Conservation (phyloP, 2,329 filamentous ascomycete genomes). For the Paracoccidioides lutzii region DNA sequence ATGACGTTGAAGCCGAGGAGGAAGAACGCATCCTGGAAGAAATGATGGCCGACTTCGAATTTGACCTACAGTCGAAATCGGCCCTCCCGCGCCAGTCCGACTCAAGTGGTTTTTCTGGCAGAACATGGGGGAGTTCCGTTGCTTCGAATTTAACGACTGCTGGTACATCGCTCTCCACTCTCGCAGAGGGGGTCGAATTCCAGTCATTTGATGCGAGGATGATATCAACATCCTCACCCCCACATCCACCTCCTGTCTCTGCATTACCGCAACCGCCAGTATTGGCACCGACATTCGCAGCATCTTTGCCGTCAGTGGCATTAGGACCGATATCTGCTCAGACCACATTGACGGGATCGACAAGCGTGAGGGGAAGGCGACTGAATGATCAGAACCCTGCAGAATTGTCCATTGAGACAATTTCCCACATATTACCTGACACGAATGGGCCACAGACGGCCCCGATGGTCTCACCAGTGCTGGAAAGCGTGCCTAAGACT, state of each 20-base stretch:
- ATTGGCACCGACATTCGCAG: slow-evolving; percentile 12
- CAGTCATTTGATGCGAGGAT: slow-evolving; percentile 19
- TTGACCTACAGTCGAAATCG: slow-evolving; percentile 55
- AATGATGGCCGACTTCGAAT: slow-evolving; percentile 77
- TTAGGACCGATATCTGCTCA: slow-evolving; percentile 13
- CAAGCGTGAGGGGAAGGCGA: slow-evolving; percentile 58
- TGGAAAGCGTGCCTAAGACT: slow-evolving; percentile 19
- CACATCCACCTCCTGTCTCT: slow-evolving; percentile 5
- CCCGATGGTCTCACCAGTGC: slow-evolving; percentile 18
- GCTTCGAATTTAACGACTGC: slow-evolving; percentile 59
- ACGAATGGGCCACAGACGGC: slow-evolving; percentile 17
- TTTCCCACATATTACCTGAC: slow-evolving; percentile 17
- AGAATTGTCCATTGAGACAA: slow-evolving; percentile 81
- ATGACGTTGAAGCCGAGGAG: slow-evolving; percentile 56
- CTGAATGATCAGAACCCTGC: slow-evolving; percentile 69
- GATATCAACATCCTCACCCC: slow-evolving; percentile 18
- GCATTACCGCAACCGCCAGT: slow-evolving; percentile 30
- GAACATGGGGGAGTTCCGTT: slow-evolving; percentile 69
- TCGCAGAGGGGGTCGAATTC: slow-evolving; percentile 48
- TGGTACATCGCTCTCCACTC: slow-evolving; percentile 56
- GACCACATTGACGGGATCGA: slow-evolving; percentile 25
- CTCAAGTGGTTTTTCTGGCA: slow-evolving; percentile 64
- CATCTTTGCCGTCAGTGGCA: slow-evolving; percentile 13
- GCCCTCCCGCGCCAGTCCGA: slow-evolving; percentile 65
- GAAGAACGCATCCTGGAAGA: slow-evolving; percentile 69